Conservation (phyloP, 352 stramenopile species). For the Globisporangium polare region DNA sequence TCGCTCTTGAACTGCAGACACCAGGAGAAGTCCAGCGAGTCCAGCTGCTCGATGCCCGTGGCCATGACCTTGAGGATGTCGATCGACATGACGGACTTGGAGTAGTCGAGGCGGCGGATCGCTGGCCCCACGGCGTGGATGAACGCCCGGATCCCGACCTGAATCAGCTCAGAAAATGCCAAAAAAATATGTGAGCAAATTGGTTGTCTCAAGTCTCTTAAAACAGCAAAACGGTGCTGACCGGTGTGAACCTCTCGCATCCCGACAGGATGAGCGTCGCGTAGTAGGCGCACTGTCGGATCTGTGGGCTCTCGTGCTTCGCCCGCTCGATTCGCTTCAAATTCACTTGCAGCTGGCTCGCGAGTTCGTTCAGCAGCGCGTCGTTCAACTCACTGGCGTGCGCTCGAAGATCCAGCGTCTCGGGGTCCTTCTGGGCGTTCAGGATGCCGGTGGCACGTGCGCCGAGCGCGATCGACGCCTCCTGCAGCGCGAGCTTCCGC, state of each 20-base stretch:
- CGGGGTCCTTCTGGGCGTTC: constrained; percentile 38
- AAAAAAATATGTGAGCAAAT: neutral
- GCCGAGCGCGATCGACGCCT: constrained; percentile 31
- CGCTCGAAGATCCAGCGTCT: constrained; percentile 51
- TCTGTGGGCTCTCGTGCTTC: constrained; percentile 12
- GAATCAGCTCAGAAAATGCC: neutral
- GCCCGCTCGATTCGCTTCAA: constrained; percentile 10
- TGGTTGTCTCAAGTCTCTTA: neutral
- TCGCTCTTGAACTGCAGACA: constrained; percentile 54
- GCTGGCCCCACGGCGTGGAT: constrained; percentile 48
- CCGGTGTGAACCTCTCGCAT: constrained; percentile 52
- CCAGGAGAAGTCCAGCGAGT: constrained; percentile 54
- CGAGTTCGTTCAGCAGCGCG: constrained; percentile 55
- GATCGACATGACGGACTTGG: constrained; percentile 39
- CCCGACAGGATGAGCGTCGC: constrained; percentile 47
- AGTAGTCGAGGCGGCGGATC: constrained; percentile 51
- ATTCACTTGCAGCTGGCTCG: constrained; percentile 46
- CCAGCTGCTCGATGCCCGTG: constrained; percentile 53
- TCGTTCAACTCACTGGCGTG: constrained; percentile 49
- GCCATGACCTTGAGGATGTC: constrained; percentile 70
- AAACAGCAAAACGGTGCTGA: constrained; percentile 4
- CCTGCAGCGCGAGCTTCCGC: constrained; percentile 33
- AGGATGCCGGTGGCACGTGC: constrained; percentile 48
- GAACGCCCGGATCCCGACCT: constrained; percentile 72
- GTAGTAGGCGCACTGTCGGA: constrained; percentile 25